Evolutionary conservation across 768 basidiomycete genomes (phyloP).

Genomic region (Termitomyces sp.): DNA sequence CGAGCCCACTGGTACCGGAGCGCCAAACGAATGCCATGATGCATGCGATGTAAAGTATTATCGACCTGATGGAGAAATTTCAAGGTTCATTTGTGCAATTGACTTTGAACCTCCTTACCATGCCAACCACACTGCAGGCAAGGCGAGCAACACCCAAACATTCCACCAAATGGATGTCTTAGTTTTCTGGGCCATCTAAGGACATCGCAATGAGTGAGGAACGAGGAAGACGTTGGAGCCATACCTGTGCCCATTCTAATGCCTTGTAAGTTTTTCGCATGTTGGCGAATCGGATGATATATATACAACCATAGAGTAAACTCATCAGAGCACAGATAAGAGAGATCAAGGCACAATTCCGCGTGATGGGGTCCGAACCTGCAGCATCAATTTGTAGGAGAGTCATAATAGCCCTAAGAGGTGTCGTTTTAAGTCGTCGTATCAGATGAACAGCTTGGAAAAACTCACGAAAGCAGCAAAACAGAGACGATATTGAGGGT

Average conservation of each 20-base stretch:
- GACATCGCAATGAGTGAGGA: background rate
- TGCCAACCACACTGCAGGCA: constrained; percentile 66
- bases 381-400: constrained; percentile 25
- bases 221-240: constrained; percentile 27
- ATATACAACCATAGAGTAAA: constrained; percentile 53
- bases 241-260: constrained; percentile 54
- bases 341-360: constrained; percentile 48
- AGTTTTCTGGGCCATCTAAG: constrained; percentile 50
- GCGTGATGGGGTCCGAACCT: constrained; percentile 42
- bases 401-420: constrained; percentile 15
- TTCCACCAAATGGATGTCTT: constrained; percentile 38
- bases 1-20: constrained; percentile 39
- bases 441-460: constrained; percentile 2
- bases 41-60: constrained; percentile 57
- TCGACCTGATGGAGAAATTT: constrained; percentile 37
- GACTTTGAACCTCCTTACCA: constrained; percentile 35
- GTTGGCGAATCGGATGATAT: constrained; percentile 55
- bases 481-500: constrained; percentile 19
- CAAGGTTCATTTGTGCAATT: background rate
- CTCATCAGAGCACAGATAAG: constrained; percentile 54
- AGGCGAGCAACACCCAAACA: constrained; percentile 56
- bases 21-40: constrained; percentile 72
- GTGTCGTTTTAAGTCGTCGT: constrained; percentile 2
- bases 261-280: constrained; percentile 62
- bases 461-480: constrained; percentile 17